Base-by-base conservation (phyloP, 805 yeast genomes). In the Pichia manshurica region DNA sequence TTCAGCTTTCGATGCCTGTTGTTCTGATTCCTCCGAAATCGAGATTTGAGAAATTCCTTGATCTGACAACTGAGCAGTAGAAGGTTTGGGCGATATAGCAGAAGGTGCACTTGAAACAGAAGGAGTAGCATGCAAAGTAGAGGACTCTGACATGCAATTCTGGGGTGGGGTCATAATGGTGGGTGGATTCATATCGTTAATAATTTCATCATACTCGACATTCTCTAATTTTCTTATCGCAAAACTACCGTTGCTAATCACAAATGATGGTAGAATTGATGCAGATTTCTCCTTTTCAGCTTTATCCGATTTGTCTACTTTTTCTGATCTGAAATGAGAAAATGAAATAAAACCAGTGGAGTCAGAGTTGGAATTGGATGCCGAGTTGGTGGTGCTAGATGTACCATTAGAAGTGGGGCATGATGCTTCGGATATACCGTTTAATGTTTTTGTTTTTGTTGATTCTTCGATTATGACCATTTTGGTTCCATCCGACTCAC, bases 391-490 rank as follows among this genome's bases (percentile, higher is more conserved):
- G 10, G 38, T 15, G 12, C 38, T 35, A n/a, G n/a, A n/a, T n/a
- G n/a, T n/a, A n/a, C n/a, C n/a, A n/a, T n/a, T n/a, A n/a, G n/a
- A n/a, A n/a, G n/a, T n/a, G n/a, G n/a, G n/a, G n/a, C n/a, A n/a
- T n/a, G n/a, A n/a, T n/a, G n/a, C n/a, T n/a, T n/a, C n/a, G n/a
- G n/a, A n/a, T n/a, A n/a, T n/a, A n/a, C n/a, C n/a, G n/a, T n/a
- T n/a, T n/a, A n/a, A n/a, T n/a, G 29, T 7, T 25, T 25, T 25
- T 8, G 10, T 17, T 15, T 35, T 40, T 15, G 29, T 12, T 2
- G 52, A 36, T 44, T 64, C 68, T 40, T 64, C 69, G 33, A 65
- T 49, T 3, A 64, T 49, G 9, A 64, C 56, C 3, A 54, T 53
- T 32, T 58, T 61, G 2, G 28, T 39, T 10, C 34, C 39, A 32